These are phyloP conservation scores for Naganishia cerealis DNA, from an alignment of 1,284 basidiomycete species.

Conservation along the genomic window DNA sequence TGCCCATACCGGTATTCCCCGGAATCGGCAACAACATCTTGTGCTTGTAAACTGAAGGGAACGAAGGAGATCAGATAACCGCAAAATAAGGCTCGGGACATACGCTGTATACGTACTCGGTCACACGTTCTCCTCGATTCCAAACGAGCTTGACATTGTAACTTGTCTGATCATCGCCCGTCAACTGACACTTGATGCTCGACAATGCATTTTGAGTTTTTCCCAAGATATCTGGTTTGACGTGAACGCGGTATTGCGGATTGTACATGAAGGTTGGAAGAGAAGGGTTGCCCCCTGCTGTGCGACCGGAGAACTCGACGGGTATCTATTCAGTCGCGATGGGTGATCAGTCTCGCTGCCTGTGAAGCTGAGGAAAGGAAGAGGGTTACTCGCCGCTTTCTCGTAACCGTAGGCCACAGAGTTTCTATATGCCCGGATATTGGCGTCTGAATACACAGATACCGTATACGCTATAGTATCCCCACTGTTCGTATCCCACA, in stretches of 20 bases:
- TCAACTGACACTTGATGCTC: slow-evolving; percentile 55
- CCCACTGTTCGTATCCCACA: not conserved
- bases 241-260: slow-evolving; percentile 74
- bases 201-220: slow-evolving; percentile 52
- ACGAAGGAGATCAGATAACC: not conserved
- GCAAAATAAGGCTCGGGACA: not conserved
- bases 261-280: slow-evolving; percentile 82
- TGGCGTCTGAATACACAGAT: slow-evolving; percentile 42
- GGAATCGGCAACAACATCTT: slow-evolving; percentile 70
- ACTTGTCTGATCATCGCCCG: slow-evolving; percentile 67
- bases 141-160: slow-evolving; percentile 74
- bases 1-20: slow-evolving; percentile 80
- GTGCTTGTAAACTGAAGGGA: slow-evolving; percentile 58
- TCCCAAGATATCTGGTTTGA: slow-evolving; percentile 45
- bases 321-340: slow-evolving; percentile 57
- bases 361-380: not conserved
- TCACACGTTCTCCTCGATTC: slow-evolving; percentile 70
- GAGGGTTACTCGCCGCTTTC: slow-evolving; percentile 2
- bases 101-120: slow-evolving; percentile 62
- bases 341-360: not conserved
- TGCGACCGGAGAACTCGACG: slow-evolving; percentile 67
- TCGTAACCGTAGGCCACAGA: slow-evolving; percentile 13
- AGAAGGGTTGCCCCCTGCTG: slow-evolving; percentile 78
- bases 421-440: slow-evolving; percentile 25
- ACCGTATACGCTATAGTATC: slow-evolving; percentile 34